Percentiles rank a stretch among this genome's conserved stretches.
Conservation (phyloP, 2,329 filamentous ascomycete species). For the Pyricularia pennisetigena region DNA sequence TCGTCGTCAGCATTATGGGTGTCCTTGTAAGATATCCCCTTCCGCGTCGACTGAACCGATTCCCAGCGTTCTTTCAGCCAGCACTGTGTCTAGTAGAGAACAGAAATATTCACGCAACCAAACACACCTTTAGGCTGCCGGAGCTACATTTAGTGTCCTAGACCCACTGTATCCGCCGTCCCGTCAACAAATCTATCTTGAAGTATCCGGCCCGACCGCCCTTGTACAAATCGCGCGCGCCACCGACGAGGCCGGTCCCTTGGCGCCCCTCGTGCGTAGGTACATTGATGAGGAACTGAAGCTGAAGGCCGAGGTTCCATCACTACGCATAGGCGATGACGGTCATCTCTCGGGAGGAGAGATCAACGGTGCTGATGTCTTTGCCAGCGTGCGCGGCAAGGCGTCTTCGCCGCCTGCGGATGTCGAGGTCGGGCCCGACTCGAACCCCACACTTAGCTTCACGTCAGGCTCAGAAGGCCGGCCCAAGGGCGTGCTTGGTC, state of each 20-base stretch:
- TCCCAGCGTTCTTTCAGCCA: constrained; percentile 25
- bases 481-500: constrained; percentile 79
- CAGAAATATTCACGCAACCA: neutral
- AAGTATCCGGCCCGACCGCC: constrained; percentile 65
- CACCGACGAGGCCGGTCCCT: constrained; percentile 50
- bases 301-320: constrained; percentile 66
- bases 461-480: constrained; percentile 67
- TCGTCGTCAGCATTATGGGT: constrained; percentile 68
- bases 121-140: constrained; percentile 31
- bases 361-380: constrained; percentile 55
- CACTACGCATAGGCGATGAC: constrained; percentile 59
- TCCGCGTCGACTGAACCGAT: neutral
- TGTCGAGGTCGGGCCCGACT: constrained; percentile 79
- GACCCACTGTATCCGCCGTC: constrained; percentile 78
- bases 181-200: constrained; percentile 73
- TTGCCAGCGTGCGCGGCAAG: constrained; percentile 43
- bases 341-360: constrained; percentile 63
- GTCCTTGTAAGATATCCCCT: constrained; percentile 30
- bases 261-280: constrained; percentile 35
- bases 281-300: constrained; percentile 67
- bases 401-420: constrained; percentile 45
- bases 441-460: constrained; percentile 64
- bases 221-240: constrained; percentile 67
- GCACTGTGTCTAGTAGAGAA: constrained; percentile 5
- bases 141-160: constrained; percentile 55